Evolutionary conservation across 2,329 filamentous ascomycete genomes (phyloP).

Genomic region (Trichoderma aggressivum): DNA sequence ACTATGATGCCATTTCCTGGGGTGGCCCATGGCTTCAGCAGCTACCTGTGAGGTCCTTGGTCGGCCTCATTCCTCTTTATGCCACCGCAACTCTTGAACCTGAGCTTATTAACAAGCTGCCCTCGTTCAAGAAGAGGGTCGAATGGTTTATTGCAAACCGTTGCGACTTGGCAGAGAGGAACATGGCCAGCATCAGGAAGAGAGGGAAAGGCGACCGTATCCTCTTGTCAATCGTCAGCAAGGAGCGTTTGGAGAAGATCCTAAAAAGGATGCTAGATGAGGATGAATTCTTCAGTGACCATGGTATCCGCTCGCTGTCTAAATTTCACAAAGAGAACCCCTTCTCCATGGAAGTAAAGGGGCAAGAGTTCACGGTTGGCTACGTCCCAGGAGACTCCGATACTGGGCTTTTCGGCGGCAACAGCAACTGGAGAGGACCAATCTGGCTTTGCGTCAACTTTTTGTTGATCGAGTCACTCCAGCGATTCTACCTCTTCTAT

Average conservation of each 20-base stretch:
- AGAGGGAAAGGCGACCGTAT: constrained; percentile 88
- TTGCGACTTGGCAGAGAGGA: constrained; percentile 82
- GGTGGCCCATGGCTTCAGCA: constrained; percentile 92
- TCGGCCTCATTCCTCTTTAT: constrained; percentile 90
- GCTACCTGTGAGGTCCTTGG: constrained; percentile 84
- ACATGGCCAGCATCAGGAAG: constrained; percentile 89
- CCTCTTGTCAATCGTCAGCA: constrained; percentile 84
- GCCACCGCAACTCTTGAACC: constrained; percentile 90
- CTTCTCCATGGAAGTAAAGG: constrained; percentile 93
- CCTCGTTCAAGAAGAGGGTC: constrained; percentile 86
- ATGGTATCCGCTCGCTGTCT: constrained; percentile 88
- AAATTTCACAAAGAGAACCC: constrained; percentile 88
- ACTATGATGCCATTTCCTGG: constrained; percentile 97
- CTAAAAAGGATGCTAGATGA: constrained; percentile 90
- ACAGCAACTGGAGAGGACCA: constrained; percentile 96
- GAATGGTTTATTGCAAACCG: constrained; percentile 93
- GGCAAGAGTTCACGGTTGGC: constrained; percentile 79
- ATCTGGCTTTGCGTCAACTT: constrained; percentile 98
- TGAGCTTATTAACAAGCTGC: constrained; percentile 86
- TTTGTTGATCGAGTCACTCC: constrained; percentile 87
- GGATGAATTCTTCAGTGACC: constrained; percentile 84
- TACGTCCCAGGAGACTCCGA: constrained; percentile 97
- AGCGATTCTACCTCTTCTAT: constrained; percentile 95
- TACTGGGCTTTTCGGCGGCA: constrained; percentile 90
- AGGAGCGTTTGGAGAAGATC: constrained; percentile 86